Percentiles rank a stretch among this genome's conserved stretches.
Conservation (phyloP, 2,329 filamentous ascomycete species). For the Cryphonectria carpinicola region DNA sequence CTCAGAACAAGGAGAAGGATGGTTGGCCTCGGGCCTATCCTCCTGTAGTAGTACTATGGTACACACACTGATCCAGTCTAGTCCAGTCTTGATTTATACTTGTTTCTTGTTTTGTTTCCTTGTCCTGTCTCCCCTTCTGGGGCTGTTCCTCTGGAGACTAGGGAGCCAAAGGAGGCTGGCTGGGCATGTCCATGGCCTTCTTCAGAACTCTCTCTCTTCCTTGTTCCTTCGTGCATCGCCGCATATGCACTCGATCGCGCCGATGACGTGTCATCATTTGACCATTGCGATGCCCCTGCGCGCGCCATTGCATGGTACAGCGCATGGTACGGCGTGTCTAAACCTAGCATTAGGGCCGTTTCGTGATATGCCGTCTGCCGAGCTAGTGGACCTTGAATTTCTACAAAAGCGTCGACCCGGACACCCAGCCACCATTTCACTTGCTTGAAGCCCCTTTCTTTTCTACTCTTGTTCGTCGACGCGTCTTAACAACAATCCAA, state of each 20-base stretch:
- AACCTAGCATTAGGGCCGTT: slow-evolving; percentile 2
- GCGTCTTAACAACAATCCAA: neutral
- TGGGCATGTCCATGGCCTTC: neutral
- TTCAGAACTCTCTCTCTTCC: neutral
- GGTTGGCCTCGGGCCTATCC: neutral
- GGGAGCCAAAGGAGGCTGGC: neutral
- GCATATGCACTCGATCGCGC: slow-evolving; percentile 1
- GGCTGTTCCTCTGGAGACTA: neutral
- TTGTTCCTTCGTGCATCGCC: neutral
- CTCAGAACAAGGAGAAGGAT: neutral
- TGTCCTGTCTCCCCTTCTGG: neutral
- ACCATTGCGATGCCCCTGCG: neutral
- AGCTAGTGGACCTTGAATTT: neutral
- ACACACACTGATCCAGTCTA: neutral
- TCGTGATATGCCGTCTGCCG: slow-evolving; percentile 12
- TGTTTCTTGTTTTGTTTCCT: neutral
- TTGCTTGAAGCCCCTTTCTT: neutral
- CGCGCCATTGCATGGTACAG: neutral
- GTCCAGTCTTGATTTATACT: neutral
- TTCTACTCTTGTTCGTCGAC: neutral
- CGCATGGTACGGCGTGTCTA: neutral
- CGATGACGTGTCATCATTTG: slow-evolving; percentile 10
- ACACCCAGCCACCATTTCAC: neutral
- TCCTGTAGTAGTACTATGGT: neutral
- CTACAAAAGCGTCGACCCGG: slow-evolving; percentile 15